Conservation (phyloP, 2,329 filamentous ascomycete species). For the Sporothrix protearum region DNA sequence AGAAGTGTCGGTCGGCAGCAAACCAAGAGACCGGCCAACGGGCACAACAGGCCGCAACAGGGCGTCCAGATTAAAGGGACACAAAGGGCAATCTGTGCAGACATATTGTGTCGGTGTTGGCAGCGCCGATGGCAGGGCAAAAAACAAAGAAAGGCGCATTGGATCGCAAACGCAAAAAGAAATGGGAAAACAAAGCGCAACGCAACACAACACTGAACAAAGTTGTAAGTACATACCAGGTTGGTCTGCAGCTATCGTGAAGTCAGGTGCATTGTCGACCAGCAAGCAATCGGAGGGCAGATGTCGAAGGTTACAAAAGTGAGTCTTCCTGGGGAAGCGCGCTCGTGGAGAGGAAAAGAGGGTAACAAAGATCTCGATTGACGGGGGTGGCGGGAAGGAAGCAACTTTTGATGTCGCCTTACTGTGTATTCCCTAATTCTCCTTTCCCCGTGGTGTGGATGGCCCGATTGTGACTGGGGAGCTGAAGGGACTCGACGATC, state of each 20-base stretch:
- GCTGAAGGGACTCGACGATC: constrained; percentile 25
- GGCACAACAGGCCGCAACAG: background rate
- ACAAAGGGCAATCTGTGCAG: background rate
- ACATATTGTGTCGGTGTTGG: background rate
- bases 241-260: constrained; percentile 4
- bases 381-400: constrained; percentile 16
- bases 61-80: background rate
- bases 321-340: background rate
- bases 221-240: background rate
- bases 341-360: background rate
- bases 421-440: background rate
- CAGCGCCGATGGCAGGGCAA: background rate
- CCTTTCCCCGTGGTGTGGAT: background rate
- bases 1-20: background rate
- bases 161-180: background rate
- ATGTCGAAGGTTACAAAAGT: constrained; percentile 1
- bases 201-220: background rate
- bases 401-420: constrained; percentile 12
- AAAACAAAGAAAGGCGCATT: background rate
- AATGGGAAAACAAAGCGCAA: background rate
- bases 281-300: background rate
- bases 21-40: constrained; percentile 5
- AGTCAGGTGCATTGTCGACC: constrained; percentile 5
- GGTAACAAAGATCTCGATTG: constrained; percentile 12
- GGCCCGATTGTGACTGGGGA: constrained; percentile 5